Base-by-base conservation (phyloP, 768 basidiomycete species). In the Boletus reticulatus region DNA sequence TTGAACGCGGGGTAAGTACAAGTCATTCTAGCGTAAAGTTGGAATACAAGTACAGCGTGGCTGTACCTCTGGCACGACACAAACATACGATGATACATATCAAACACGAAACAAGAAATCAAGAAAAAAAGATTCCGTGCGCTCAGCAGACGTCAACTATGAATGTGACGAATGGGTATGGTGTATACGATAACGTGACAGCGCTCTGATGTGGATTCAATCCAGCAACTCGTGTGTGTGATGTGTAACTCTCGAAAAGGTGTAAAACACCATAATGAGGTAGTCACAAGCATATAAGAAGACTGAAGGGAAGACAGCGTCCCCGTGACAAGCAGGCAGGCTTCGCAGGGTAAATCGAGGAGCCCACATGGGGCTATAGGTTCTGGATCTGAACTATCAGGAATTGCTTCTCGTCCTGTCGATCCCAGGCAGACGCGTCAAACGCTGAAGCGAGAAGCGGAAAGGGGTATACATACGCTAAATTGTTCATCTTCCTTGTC, bases 401-500 rank as follows among this genome's bases (percentile, higher is more conserved):
- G 77, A 96, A 98, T 62, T 94, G 92, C 69, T 98, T 98, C 82
- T 98, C 94, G 71, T 98, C 85, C 84, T 85, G 61, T 16, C 41
- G 43, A 48, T 41, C 52, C 14, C 19, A 59, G 19, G 22, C 1
- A 4, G 20, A 39, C 20, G 13, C 3, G 43, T 56, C 46, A 57
- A n/a, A 13, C 7, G 34, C 29, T 36, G 1, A 27, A 38, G 27
- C 14, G 36, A 20, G 7, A 27, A 13, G 16, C 9, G 20, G 9
- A 22, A 14, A 34, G 11, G 34, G 13, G 34, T 31, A 13, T 41
- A 71, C 81, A 62, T 62, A 85, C 93, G 63, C 84, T 94, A 73
- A 96, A 98, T 76, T 98, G 94, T 68, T 97, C 96, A 73, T 98
- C 94, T 73, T 98, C 96, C 72, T 97, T 96, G 73, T 99, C 97